Conservation (phyloP, 2,329 filamentous ascomycete genomes). For the Graphilbum ipis-grandicollis region DNA sequence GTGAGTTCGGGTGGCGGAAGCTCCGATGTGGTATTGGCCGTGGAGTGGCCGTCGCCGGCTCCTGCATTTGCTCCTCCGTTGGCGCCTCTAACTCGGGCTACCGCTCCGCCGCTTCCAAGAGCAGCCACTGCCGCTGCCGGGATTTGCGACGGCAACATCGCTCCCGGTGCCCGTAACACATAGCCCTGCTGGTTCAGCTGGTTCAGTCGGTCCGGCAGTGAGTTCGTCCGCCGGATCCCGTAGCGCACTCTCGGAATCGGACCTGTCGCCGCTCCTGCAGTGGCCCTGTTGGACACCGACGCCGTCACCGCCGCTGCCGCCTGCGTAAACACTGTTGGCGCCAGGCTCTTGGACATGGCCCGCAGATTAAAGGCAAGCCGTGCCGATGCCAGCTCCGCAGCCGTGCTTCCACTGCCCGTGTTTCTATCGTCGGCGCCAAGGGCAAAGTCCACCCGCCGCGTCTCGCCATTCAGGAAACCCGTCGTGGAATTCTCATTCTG, state of each 20-base stretch:
- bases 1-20: conserved; percentile 24
- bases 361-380: conserved; percentile 41
- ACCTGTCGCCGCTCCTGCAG: conserved; percentile 21
- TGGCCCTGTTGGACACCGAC: no score
- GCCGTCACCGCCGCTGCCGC: conserved; percentile 15
- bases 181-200: conserved; percentile 19
- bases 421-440: conserved; percentile 3
- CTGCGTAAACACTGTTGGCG: conserved; percentile 52
- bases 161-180: conserved; percentile 31
- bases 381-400: conserved; percentile 13
- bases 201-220: conserved; percentile 52
- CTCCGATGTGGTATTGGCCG: neutral
- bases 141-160: conserved; percentile 29
- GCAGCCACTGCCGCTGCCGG: conserved; percentile 11
- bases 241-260: conserved; percentile 39
- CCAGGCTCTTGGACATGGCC: conserved; percentile 47
- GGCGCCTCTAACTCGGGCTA: no score
- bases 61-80: conserved; percentile 14
- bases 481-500: neutral
- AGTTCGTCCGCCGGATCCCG: conserved; percentile 57
- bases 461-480: conserved; percentile 8
- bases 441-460: conserved; percentile 26
- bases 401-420: conserved; percentile 6
- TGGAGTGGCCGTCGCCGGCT: neutral
- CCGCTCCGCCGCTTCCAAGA: neutral